These are phyloP conservation scores for Actinidia polygama DNA, from an alignment of 179 eudicot species.

Conservation along the genomic window DNA sequence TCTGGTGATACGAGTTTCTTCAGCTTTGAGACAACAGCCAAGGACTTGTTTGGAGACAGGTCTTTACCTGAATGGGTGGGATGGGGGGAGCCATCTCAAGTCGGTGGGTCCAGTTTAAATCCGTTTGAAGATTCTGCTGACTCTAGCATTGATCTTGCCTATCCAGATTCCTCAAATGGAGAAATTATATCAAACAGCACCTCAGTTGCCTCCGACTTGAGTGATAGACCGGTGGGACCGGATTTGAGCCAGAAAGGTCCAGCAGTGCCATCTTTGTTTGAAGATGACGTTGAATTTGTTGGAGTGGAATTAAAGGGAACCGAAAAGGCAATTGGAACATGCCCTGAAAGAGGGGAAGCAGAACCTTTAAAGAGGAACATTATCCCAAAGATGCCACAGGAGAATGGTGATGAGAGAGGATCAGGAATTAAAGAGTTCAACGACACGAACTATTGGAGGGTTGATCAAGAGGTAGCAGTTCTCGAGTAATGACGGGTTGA, in stretches of 20 bases:
- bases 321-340: conserved; percentile 94
- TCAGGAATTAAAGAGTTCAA: conserved; percentile 75
- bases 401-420: conserved; percentile 54
- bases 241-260: conserved; percentile 45
- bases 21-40: conserved; percentile 49
- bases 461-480: conserved; percentile 88
- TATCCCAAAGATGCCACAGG: conserved; percentile 44
- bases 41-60: conserved; percentile 56
- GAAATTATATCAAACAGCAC: conserved; percentile 54
- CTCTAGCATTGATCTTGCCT: conserved; percentile 15
- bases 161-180: conserved; percentile 33
- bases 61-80: conserved; percentile 77
- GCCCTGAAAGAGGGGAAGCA: conserved; percentile 98
- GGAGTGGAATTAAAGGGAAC: conserved; percentile 95
- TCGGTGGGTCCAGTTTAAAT: conserved; percentile 60
- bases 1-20: conserved; percentile 40
- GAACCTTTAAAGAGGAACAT: conserved; percentile 75
- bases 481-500: conserved; percentile 48
- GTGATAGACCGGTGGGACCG: conserved; percentile 35
- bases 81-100: conserved; percentile 67
- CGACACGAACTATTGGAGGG: conserved; percentile 94
- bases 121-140: conserved; percentile 60
- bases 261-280: conserved; percentile 76
- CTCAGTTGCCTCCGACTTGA: conserved; percentile 31
- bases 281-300: conserved; percentile 96